A percentile compares a stretch with the other conserved stretches of the same genome.
Evolutionary conservation across 352 stramenopile species (phyloP).

Genomic region (Phytopythium chamaehyphon): DNA sequence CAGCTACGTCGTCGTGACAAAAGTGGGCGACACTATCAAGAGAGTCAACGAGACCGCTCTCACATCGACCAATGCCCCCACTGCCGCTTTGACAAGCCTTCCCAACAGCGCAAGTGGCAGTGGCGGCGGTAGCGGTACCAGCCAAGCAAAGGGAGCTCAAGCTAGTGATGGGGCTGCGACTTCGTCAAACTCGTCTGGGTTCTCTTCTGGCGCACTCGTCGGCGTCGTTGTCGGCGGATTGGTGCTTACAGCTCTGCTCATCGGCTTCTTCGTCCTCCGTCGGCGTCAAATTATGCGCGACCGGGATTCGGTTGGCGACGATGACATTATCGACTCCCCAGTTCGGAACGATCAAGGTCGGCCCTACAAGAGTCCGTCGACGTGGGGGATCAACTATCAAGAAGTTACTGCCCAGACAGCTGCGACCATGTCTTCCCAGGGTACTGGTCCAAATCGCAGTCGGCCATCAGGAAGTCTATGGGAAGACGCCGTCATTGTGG

Average conservation of each 20-base stretch:
- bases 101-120: constrained; percentile 4
- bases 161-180: constrained; percentile 1
- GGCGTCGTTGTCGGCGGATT: constrained; percentile 16
- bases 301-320: constrained; percentile 7
- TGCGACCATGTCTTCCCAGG: constrained; percentile 12
- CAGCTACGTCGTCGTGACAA: constrained; percentile 37
- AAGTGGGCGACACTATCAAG: background rate
- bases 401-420: constrained; percentile 12
- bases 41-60: background rate
- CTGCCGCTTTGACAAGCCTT: background rate
- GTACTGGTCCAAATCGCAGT: constrained; percentile 3
- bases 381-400: constrained; percentile 13
- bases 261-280: constrained; percentile 24
- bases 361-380: constrained; percentile 7
- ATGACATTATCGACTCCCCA: constrained; percentile 15
- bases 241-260: constrained; percentile 19
- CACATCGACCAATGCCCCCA: background rate
- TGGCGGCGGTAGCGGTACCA: background rate
- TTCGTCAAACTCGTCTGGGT: constrained; percentile 7
- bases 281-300: constrained; percentile 10
- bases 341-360: constrained; percentile 9
- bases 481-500: constrained; percentile 34
- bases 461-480: constrained; percentile 13
- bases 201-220: constrained; percentile 12
- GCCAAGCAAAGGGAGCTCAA: constrained; percentile 8